Evolutionary conservation across 1,284 basidiomycete genomes (phyloP), one percentile per base, ranked within the genome.

Genomic region (Puccinia sorghi): DNA sequence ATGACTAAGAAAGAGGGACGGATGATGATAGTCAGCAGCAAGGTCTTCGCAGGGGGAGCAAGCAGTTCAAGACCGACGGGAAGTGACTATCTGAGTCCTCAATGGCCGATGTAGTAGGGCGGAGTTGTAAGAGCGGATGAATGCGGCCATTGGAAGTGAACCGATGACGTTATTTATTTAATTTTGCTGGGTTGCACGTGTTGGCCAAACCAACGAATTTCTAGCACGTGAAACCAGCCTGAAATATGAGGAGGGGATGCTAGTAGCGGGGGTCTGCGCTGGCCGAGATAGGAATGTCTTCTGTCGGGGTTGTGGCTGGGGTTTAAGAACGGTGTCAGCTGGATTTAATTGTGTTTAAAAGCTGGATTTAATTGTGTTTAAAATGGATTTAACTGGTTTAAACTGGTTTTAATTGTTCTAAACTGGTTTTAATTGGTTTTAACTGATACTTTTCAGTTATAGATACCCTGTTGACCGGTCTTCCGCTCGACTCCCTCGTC

Each of bases 41-140:
- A 1, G 12, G 20, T 46, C 9, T 48, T 67, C 7, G 5, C 9
- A 9, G 32, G 4, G 39, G 39, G 39, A 11, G 25, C 11, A 56
- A 25, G 4, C 9, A 7, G 1, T 32, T 15, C 3, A n/a, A 9
- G 32, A 39, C 74, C 17, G 20, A 77, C 74, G 41, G 12, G 74
- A 67, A 17, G 74, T 77, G 41, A 70, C 50, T 32, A 70, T 59
- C 64, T 77, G 74, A 43, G 74, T 77, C 11, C 48, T 56, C 22
- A 77, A 56, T 3, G 74, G 74, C 57, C 74, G 63, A 37, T 70
- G 63, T 9, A 77, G 52, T 5, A 77, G 46, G 15, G 74, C 74
- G 9, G 32, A 32, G 52, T 67, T 69, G 54, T 77, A 77, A 0
- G 66, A 50, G n/a, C 66, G 48, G n/a, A 77, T 54, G 52, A 69